Evolutionary conservation across 352 stramenopile genomes (phyloP), one percentile per base, ranked within the genome.

Genomic region (Thalassiosira sp.): DNA sequence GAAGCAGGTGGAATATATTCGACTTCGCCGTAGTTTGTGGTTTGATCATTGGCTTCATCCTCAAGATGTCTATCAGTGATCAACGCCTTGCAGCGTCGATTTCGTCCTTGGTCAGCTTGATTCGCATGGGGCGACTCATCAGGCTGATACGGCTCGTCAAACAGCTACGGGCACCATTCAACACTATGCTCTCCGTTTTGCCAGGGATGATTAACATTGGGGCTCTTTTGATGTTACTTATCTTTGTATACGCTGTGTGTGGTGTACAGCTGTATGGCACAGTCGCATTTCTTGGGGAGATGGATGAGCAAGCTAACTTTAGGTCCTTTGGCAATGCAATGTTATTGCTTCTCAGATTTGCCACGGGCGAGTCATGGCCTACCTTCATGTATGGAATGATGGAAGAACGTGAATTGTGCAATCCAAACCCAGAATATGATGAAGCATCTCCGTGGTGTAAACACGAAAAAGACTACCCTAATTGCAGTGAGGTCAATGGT

Each of bases 241-340:
- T 97, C 13, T 98, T 97, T 82, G 97, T 98, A 61, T 97, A 96
- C 72, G 85, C 95, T 43, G 94, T 95, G 0, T 93, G 96, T 88
- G 94, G 94, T 0, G 91, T 98, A 15, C 93, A 98, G 81, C 86
- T 97, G 25, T 98, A 97, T 72, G 93, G 93, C 16, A 96, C 94
- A 24, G 87, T 98, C 1, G 2, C 18, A 49, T 86, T 86, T 22
- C 71, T 95, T 43, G 71, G 46, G 0, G 74, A 87, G 25, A 88
- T 97, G 43, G 90, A 97, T 67, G 71, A 76, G 8, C 93, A 97
- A 54, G 89, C 93, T 22, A 98, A 98, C 79, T 98, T 98, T 52
- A 93, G 96, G 72, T 89, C 89, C 33, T 95, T 98, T 52, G 92
- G 91, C 43, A 95, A 87, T n/a, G 93, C 91, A 0, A 93, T 98